Evolutionary conservation across 2,329 filamentous ascomycete species (phyloP).

Genomic region (Phoma sp.): DNA sequence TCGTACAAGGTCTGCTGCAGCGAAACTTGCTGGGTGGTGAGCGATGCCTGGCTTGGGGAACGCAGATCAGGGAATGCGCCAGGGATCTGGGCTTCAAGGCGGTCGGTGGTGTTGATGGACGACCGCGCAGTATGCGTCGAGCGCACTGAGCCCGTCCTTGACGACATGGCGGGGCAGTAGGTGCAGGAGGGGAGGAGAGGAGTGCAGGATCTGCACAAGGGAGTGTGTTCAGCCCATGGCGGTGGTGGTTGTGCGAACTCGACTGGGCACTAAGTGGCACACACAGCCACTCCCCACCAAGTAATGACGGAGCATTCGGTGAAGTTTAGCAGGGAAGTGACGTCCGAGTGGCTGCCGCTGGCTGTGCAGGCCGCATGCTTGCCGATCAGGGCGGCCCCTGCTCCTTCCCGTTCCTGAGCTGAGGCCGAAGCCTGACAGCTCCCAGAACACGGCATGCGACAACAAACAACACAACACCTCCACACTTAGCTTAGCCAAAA

Average conservation of each 20-base stretch:
- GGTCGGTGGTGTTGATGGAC: constrained; percentile 15
- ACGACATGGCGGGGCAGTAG: constrained; percentile 35
- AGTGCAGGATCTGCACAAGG: constrained; percentile 10
- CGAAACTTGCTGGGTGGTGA: constrained; percentile 51
- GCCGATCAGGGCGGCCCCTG: constrained; percentile 3
- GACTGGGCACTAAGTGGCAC: constrained; percentile 1
- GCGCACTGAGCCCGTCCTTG: constrained; percentile 29
- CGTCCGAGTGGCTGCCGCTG: constrained; percentile 13
- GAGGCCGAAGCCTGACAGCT: neutral
- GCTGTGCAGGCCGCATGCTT: constrained; percentile 7
- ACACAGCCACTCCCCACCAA: constrained; percentile 16
- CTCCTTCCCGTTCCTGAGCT: neutral
- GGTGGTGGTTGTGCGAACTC: neutral
- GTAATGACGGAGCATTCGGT: constrained; percentile 9
- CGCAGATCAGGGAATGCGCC: constrained; percentile 55
- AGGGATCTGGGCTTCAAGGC: constrained; percentile 54
- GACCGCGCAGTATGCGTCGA: constrained; percentile 24
- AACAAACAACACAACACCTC: constrained; percentile 3
- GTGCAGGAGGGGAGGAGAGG: neutral
- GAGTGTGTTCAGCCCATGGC: constrained; percentile 9
- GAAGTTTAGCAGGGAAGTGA: constrained; percentile 12
- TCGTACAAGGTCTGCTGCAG: constrained; percentile 69
- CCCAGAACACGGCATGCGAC: neutral
- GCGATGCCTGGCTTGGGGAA: constrained; percentile 28
- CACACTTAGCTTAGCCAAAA: neutral